Conservation (phyloP, 345 rosid species). For the Arabis hirsuta region DNA sequence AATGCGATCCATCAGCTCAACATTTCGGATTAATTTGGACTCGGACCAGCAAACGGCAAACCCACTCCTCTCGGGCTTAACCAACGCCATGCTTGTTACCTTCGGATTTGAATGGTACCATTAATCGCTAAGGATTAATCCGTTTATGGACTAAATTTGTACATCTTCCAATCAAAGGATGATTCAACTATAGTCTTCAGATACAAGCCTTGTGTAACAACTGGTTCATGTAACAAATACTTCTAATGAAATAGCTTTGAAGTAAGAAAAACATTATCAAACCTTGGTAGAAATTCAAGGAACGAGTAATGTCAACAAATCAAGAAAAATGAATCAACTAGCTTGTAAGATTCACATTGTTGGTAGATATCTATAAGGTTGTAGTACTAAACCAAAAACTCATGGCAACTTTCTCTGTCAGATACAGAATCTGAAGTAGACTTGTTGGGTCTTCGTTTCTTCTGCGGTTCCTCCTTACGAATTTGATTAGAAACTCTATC, state of each 20-base stretch:
- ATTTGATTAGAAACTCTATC: conserved; percentile 66
- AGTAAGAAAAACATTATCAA: not conserved
- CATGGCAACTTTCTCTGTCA: conserved; percentile 11
- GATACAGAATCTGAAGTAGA: conserved; percentile 30
- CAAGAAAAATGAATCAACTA: not conserved
- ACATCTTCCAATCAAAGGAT: not conserved
- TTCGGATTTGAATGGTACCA: not conserved
- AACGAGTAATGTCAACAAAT: not conserved
- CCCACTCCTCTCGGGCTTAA: not conserved
- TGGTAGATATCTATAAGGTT: conserved; percentile 5
- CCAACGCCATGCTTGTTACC: not conserved
- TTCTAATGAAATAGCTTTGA: not conserved
- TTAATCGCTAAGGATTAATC: no score
- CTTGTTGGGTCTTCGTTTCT: conserved; percentile 51
- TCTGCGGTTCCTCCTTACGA: conserved; percentile 45
- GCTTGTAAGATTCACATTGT: conserved; percentile 16
- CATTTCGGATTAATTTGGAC: not conserved
- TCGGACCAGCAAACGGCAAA: not conserved
- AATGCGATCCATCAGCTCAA: not conserved
- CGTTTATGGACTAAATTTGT: no score
- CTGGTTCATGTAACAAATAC: not conserved
- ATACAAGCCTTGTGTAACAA: not conserved
- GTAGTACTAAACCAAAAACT: conserved; percentile 11
- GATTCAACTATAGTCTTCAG: not conserved
- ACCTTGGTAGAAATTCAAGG: not conserved